Conservation (phyloP, 1,139 yeast species). For the Torulaspora globosa region DNA sequence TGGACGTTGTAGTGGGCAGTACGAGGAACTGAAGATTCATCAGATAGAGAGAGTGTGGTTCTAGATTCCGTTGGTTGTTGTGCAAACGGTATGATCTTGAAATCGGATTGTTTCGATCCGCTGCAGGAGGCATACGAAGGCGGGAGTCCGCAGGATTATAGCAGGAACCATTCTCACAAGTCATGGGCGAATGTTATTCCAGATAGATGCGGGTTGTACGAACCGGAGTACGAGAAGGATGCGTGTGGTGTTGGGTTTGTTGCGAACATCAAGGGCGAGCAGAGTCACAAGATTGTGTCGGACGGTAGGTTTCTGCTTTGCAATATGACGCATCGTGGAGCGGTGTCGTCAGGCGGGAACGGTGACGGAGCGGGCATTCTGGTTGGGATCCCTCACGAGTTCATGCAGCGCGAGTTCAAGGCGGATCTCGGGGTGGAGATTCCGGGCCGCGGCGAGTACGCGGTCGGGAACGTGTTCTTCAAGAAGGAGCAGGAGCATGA, state of each 20-base stretch:
- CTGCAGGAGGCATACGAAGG: constrained; percentile 33
- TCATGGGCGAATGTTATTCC: constrained; percentile 95
- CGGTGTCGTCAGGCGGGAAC: constrained; percentile 92
- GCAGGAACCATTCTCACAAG: constrained; percentile 52
- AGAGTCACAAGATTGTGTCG: constrained; percentile 87
- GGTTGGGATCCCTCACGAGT: constrained; percentile 86
- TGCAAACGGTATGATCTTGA: constrained; percentile 10
- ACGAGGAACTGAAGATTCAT: no score
- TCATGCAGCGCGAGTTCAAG: constrained; percentile 78
- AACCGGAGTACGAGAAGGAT: constrained; percentile 91
- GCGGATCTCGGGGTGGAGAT: constrained; percentile 44
- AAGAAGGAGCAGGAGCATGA: constrained; percentile 46
- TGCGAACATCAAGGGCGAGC: constrained; percentile 83
- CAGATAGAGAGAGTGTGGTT: no score
- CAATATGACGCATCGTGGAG: constrained; percentile 99
- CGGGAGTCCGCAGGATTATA: constrained; percentile 47
- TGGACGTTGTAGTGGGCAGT: no score
- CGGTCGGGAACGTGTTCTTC: constrained; percentile 91
- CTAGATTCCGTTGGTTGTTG: not conserved
- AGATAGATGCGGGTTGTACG: constrained; percentile 80
- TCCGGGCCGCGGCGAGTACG: constrained; percentile 83
- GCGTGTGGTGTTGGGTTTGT: constrained; percentile 99
- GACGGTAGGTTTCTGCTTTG: constrained; percentile 86
- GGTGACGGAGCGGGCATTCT: constrained; percentile 99
- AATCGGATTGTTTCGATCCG: constrained; percentile 32